Base-by-base conservation (phyloP, 768 basidiomycete species). In the Lentinula aciculospora region DNA sequence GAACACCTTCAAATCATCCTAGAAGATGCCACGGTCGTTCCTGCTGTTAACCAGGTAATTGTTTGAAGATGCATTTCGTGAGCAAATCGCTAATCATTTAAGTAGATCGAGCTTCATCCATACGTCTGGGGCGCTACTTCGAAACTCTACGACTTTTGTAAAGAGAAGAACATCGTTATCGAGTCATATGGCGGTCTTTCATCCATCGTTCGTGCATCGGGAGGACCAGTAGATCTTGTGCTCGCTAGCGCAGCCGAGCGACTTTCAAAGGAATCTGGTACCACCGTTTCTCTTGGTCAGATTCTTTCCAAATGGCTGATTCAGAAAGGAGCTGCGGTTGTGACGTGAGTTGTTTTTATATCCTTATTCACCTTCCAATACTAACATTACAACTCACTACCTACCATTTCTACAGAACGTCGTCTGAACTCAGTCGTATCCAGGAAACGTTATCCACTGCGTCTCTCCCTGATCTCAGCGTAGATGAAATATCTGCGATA, bases 231-330 rank as follows among this genome's bases (percentile, higher is more conserved):
- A 1, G 83, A 86, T 63, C 68, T 71, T 15, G 77, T 82, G 3
- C 74, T 91, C 9, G 64, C 73, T 27, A 64, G 69, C 3, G 81
- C 86, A 45, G 80, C 81, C 2, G 73, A 75, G 42, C 72, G 85
- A 61, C 77, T 74, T 61, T 78, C 62, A 69, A 78, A 75, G 57
- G 67, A 67, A n/a, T 63, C 66, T 6, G 75, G 74, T 7, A 66
- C 65, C 53, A 66, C 76, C 21, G 76, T 81, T 13, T 78, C 83
- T 4, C 69, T 79, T 1, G 82, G 81, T 17, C 88, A 91, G 65
- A 81, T 89, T 28, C 69, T 91, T 53, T 77, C 80, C 56, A 82
- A 85, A 53, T 91, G 89, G 88, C 71, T 85, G 9, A 72, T 77
- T 53, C 75, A 81, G 59, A 89, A 88, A 65, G 81, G 78, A 48